Evolutionary conservation across 768 basidiomycete genomes (phyloP).

Genomic region (Suillus alpinus): DNA sequence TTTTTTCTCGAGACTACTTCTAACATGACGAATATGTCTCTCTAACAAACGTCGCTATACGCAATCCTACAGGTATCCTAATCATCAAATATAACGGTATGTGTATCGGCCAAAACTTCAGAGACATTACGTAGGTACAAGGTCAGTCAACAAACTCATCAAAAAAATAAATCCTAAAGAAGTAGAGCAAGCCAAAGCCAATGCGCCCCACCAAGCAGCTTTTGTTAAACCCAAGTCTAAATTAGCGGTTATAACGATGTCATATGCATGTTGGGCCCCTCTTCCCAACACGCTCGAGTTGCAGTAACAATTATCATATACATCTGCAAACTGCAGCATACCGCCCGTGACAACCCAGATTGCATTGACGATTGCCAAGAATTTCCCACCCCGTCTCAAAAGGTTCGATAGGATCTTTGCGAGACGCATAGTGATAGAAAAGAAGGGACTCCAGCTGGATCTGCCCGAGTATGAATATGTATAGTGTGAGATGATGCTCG

Average conservation of each 20-base stretch:
- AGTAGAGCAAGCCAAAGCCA: conserved; percentile 17
- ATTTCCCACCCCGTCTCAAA: conserved; percentile 16
- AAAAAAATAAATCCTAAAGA: too few species aligned
- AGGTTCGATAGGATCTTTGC: conserved; percentile 6
- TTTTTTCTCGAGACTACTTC: too few species aligned
- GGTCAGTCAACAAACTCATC: too few species aligned
- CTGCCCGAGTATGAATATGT: not conserved
- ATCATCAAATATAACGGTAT: too few species aligned
- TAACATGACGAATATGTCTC: too few species aligned
- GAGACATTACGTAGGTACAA: too few species aligned
- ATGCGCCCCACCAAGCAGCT: conserved; percentile 37
- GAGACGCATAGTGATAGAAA: not conserved
- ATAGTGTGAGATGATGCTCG: conserved; percentile 25
- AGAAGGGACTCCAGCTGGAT: not conserved
- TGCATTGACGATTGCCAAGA: conserved; percentile 18
- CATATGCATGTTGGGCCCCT: conserved; percentile 18
- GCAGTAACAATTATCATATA: conserved; percentile 23
- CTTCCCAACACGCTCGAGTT: conserved; percentile 18
- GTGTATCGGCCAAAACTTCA: too few species aligned
- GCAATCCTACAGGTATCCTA: too few species aligned
- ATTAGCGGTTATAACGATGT: conserved; percentile 18
- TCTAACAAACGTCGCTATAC: too few species aligned
- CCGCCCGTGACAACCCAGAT: conserved; percentile 17
- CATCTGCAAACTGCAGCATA: conserved; percentile 21
- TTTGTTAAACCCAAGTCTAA: conserved; percentile 26